Evolutionary conservation across 768 basidiomycete species (phyloP).

Genomic region (Amylocystis lapponica): DNA sequence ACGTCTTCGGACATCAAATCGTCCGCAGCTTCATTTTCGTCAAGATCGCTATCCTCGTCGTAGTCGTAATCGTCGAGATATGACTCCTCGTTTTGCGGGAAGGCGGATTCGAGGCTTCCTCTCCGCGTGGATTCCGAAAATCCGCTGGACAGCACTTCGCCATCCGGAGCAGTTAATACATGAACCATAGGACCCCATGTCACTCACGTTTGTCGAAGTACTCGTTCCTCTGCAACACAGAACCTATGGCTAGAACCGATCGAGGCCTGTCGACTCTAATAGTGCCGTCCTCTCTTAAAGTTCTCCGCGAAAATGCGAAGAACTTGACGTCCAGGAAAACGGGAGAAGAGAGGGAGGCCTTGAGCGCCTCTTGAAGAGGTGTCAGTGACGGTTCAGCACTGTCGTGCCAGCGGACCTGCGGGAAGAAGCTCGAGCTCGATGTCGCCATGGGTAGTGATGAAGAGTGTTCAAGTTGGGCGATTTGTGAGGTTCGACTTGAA

Average conservation of each 20-base stretch:
- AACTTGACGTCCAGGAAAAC: constrained; percentile 8
- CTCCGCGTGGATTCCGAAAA: constrained; percentile 10
- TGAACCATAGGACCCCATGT: neutral
- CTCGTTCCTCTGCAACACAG: constrained; percentile 5
- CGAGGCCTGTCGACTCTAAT: constrained; percentile 6
- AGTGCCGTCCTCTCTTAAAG: neutral
- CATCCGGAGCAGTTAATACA: neutral
- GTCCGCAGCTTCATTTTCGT: constrained; percentile 11
- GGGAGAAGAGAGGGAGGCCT: constrained; percentile 1
- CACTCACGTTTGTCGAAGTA: constrained; percentile 11
- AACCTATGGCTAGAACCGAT: constrained; percentile 8
- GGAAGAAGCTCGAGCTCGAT: no score
- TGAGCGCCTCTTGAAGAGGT: neutral
- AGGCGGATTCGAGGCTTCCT: neutral
- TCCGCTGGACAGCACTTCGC: constrained; percentile 12
- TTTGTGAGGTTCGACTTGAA: no score
- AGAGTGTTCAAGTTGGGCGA: no score
- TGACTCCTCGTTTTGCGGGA: constrained; percentile 3
- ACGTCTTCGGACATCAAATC: neutral
- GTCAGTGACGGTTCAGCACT: neutral
- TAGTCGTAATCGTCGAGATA: constrained; percentile 16
- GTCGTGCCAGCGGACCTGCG: no score
- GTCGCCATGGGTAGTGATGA: no score
- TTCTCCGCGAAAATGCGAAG: constrained; percentile 10
- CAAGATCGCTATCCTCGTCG: constrained; percentile 19